Evolutionary conservation across 2,329 filamentous ascomycete species (phyloP).

Genomic region (Botrytis aclada): DNA sequence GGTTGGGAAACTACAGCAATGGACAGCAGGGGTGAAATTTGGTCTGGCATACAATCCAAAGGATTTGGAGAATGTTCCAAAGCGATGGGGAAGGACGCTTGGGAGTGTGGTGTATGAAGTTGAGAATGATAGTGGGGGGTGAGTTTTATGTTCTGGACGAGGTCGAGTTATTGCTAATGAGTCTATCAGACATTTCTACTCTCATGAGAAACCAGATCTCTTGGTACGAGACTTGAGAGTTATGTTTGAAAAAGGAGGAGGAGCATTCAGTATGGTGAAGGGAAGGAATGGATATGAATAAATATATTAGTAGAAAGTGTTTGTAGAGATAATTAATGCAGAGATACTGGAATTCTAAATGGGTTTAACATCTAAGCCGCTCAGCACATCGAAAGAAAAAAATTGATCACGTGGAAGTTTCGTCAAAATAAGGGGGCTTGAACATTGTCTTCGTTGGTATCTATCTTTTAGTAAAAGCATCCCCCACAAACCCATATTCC

Average conservation of each 20-base stretch:
- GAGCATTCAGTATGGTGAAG: not conserved
- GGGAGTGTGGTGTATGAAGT: not conserved
- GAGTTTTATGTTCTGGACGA: no score
- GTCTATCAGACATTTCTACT: no score
- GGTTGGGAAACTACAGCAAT: not conserved
- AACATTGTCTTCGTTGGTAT: not conserved
- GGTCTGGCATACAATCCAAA: not conserved
- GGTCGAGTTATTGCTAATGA: no score
- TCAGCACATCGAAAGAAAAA: not conserved
- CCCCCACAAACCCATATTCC: not conserved
- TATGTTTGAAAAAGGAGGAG: not conserved
- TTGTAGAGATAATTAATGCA: not conserved
- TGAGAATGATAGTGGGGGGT: not conserved
- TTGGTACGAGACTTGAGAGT: not conserved
- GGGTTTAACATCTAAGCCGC: fast-evolving
- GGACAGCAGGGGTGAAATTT: not conserved
- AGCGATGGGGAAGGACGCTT: not conserved
- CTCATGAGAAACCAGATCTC: not conserved
- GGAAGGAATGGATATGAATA: not conserved
- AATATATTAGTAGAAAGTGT: fast-evolving
- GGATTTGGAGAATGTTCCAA: not conserved
- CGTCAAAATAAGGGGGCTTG: not conserved
- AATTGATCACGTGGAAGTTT: not conserved
- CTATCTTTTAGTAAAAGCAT: not conserved
- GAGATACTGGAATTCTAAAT: not conserved